Evolutionary conservation across 371 early-diverging fungal species (phyloP), one percentile per base, ranked within the genome.

Genomic region (Choanephora cucurbitarum): DNA sequence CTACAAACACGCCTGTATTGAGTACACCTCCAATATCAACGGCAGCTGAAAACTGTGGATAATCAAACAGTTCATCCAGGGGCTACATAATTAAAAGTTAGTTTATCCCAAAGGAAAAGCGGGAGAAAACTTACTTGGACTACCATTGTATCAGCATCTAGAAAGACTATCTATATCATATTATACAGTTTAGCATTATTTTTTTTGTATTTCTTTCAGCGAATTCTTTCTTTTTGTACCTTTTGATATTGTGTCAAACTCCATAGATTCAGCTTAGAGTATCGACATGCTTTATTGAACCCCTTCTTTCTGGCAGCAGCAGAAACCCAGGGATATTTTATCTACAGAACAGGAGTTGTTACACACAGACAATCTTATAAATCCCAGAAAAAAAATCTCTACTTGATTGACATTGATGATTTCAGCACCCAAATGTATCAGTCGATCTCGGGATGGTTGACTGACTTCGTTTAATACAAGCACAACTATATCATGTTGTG

Each of bases 131-230:
- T 23, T 44, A 69, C 69, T 39, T 60, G 54, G 13, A 66, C 42
- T 5, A 72, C 69, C 64, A 72, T 66, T 6, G 73, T 69, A 42
- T 72, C 72, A 19, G 72, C 72, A 53, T 72, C 72, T 19, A 72
- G 45, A 64, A 57, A 72, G 1, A 72, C 67, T 34, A 71, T 57
- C 70, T 70, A 37, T 50, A 23, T 41, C 31, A 40, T 33, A 13
- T 54, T n/a, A n/a, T n/a, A n/a, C n/a, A n/a, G n/a, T n/a, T n/a
- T n/a, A n/a, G n/a, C 18, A 34, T 32, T 18, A 15, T 19, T 33
- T 28, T 28, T 28, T 28, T 28, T 19, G 11, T 24, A 13, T 28
- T 31, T 42, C 14, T 32, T 13, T 32, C 31, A 37, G 28, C 3
- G 37, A 14, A 22, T 47, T 8, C 3, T 44, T 13, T 32, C 19